These are phyloP conservation scores for Fagus sylvatica DNA, from an alignment of 306 rosid genomes.

Conservation along the genomic window DNA sequence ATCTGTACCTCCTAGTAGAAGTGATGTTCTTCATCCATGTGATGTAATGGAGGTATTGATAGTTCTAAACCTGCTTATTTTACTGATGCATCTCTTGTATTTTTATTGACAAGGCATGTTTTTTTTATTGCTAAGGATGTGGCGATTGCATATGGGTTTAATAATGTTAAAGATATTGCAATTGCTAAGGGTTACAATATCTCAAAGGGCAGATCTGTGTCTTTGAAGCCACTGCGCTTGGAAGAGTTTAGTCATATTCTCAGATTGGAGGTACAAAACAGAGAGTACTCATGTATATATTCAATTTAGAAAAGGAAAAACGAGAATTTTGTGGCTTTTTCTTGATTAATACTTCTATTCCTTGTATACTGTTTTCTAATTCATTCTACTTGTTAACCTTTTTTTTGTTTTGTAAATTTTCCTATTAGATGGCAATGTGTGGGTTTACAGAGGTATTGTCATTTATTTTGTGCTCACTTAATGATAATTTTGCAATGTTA, in stretches of 20 bases:
- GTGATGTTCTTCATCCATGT: constrained; percentile 94
- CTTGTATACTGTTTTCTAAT: not conserved
- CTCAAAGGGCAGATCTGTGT: constrained; percentile 64
- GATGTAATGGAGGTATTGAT: constrained; percentile 88
- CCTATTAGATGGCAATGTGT: constrained; percentile 66
- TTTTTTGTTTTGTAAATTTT: constrained; percentile 12
- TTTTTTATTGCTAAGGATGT: constrained; percentile 61
- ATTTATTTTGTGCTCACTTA: constrained; percentile 76
- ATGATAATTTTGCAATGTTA: constrained; percentile 77
- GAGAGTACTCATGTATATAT: constrained; percentile 10
- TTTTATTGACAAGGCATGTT: constrained; percentile 15
- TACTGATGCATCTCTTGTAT: constrained; percentile 7
- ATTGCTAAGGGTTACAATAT: constrained; percentile 67
- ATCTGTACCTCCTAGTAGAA: constrained; percentile 87
- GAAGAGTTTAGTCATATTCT: constrained; percentile 80
- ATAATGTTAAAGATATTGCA: constrained; percentile 78
- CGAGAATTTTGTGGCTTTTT: not conserved
- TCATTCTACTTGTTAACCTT: constrained; percentile 17
- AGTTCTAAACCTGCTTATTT: constrained; percentile 8
- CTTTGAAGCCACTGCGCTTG: constrained; percentile 71
- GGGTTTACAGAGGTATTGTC: constrained; percentile 95
- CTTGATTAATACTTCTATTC: not conserved
- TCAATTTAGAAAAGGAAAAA: constrained; percentile 2
- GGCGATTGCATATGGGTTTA: constrained; percentile 88
- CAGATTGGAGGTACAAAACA: constrained; percentile 64